Evolutionary conservation across 2,329 filamentous ascomycete genomes (phyloP), one percentile per base, ranked within the genome.

Genomic region (Nannizziopsis arthrosporioides): DNA sequence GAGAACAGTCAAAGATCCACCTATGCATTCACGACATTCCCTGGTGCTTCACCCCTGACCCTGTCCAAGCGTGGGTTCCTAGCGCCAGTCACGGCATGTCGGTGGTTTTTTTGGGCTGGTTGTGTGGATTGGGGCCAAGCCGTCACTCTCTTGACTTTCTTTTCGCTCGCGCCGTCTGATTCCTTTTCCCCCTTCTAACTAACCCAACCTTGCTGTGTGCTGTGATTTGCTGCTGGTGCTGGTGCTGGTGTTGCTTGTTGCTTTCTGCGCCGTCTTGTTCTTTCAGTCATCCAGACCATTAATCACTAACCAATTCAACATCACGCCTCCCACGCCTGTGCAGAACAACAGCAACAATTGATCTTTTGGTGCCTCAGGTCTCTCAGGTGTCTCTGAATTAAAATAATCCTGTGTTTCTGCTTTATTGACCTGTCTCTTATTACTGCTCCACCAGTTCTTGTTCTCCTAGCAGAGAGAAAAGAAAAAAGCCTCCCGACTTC

Each of bases 51-150:
- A 36, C 46, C 46, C 46, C 46, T 48, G 46, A 48, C 46, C 46
- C 34, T 43, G 46, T 48, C 46, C 46, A 27, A 48, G 46, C 46
- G 46, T 43, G 39, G 31, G 46, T 48, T 42, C 36, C 32, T 42
- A 42, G 46, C 46, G 44, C 44, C 36, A 47, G 22, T 34, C 36
- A 47, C 12, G 22, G 22, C 22, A 15, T 40, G 44, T 46, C 32
- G 37, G 44, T 41, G 8, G 34, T 45, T 45, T 45, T 45, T 14
- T 34, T 30, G 19, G 40, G 42, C 31, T 27, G 22, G 38, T 37
- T 38, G 43, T 46, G 44, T 47, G 44, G 35, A 39, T 30, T 36
- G 36, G 44, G 30, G 46, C 46, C 46, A 48, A 48, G 46, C 46
- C 46, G 40, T 48, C 46, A 48, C 46, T 38, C 32, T 43, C 32